Conservation (phyloP, 2,329 filamentous ascomycete genomes). For the Pseudogymnoascus sp. region DNA sequence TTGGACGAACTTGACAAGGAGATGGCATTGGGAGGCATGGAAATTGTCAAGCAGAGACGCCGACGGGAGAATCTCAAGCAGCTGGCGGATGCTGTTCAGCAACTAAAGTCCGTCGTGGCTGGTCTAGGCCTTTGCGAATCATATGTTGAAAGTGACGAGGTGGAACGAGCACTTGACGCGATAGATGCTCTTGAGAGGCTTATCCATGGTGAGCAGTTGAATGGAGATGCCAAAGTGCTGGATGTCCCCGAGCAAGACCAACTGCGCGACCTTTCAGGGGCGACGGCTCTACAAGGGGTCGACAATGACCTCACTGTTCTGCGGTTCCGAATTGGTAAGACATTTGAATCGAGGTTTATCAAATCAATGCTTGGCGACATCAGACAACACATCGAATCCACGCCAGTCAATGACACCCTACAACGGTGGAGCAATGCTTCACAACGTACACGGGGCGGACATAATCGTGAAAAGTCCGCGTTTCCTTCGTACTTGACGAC, state of each 20-base stretch:
- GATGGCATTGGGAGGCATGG: constrained; percentile 76
- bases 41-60: constrained; percentile 76
- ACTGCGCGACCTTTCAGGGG: constrained; percentile 64
- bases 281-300: constrained; percentile 75
- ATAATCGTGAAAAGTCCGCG: constrained; percentile 58
- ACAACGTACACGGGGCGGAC: constrained; percentile 61
- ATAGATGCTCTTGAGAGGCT: constrained; percentile 75
- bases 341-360: constrained; percentile 76
- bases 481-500: constrained; percentile 75
- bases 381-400: constrained; percentile 68
- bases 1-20: constrained; percentile 76
- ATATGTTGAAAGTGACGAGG: constrained; percentile 73
- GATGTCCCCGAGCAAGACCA: constrained; percentile 27
- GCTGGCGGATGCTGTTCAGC: constrained; percentile 73
- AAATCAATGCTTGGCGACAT: constrained; percentile 73
- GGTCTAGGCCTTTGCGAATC: constrained; percentile 71
- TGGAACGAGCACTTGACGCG: constrained; percentile 70
- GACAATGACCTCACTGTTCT: constrained; percentile 70
- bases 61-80: constrained; percentile 78
- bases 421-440: constrained; percentile 78
- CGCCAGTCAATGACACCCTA: constrained; percentile 66
- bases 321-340: constrained; percentile 75
- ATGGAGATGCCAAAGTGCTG: constrained; percentile 24
- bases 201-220: constrained; percentile 61
- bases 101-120: constrained; percentile 72